Evolutionary conservation across 768 basidiomycete genomes (phyloP), one percentile per base, ranked within the genome.

Genomic region (Bullera alba): DNA sequence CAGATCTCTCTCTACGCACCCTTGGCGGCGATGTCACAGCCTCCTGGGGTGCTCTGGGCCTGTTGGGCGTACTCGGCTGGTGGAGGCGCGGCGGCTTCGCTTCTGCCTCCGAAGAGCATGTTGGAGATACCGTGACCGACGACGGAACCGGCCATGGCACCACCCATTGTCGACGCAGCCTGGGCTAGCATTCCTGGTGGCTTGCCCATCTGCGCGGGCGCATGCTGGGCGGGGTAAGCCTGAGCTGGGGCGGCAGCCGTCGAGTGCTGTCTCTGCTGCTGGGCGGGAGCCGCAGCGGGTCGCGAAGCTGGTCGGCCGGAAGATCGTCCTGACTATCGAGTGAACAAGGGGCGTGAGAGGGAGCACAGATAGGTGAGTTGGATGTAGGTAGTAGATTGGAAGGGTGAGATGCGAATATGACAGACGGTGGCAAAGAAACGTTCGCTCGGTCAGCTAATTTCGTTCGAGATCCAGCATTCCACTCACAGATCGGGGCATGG

Each of bases 71-170:
- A 56, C 38, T 70, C 60, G n/a, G 54, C 65, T 3, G 69, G 65
- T n/a, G 44, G 38, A 22, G 48, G 37, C 26, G 52, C 43, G 23
- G 56, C 56, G 21, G 60, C 58, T 19, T 59, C 61, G 21, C 51
- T 44, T 48, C 64, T 47, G 23, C 64, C 65, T 22, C 71, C 71
- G 42, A 72, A 72, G 4, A 72, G 52, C 70, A 72, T 72, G 49
- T 63, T 68, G 22, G 41, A 46, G 52, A 72, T 72, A 23, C 71
- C 71, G 49, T 72, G 71, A 12, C 71, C 71, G n/a, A 72, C 65
- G 29, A 72, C 71, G 14, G 65, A 67, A 46, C 71, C 71, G 15
- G 68, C 68, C 10, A 65, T 56, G 10, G 65, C 71, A 53, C 71
- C 69, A 42, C 67, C 69, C 60, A 70, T 70, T n/a, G 71, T 72